These are phyloP conservation scores for Athelia psychrophila DNA, from an alignment of 1,284 basidiomycete species.

Conservation along the genomic window DNA sequence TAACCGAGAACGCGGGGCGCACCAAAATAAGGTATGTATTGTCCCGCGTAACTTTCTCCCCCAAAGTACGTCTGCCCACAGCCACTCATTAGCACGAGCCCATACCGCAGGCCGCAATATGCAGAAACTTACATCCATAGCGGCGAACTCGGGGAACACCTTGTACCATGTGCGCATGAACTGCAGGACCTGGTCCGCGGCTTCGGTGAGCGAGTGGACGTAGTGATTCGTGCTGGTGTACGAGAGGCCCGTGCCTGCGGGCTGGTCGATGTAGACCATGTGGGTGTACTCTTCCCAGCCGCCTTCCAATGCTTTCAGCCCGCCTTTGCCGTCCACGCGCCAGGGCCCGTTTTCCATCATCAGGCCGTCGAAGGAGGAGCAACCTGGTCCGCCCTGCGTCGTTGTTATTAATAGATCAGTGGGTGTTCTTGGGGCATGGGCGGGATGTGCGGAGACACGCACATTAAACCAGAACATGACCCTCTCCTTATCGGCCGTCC, in stretches of 20 bases:
- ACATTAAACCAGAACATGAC: conserved; percentile 98
- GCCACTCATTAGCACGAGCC: conserved; percentile 6
- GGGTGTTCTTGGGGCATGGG: neutral
- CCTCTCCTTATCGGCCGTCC: conserved; percentile 84
- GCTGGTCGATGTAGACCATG: conserved; percentile 94
- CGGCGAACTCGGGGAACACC: conserved; percentile 87
- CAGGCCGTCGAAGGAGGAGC: conserved; percentile 94
- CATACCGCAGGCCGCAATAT: conserved; percentile 3
- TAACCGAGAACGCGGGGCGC: conserved; percentile 17
- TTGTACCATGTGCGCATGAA: conserved; percentile 88
- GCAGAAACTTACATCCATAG: conserved; percentile 70
- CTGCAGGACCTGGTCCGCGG: conserved; percentile 75
- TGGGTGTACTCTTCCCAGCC: conserved; percentile 99
- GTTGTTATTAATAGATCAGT: neutral
- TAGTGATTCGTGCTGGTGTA: conserved; percentile 86
- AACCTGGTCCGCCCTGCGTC: conserved; percentile 87
- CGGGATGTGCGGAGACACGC: conserved; percentile 22
- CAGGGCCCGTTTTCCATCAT: conserved; percentile 99
- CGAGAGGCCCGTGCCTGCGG: conserved; percentile 93
- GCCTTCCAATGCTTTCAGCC: conserved; percentile 77
- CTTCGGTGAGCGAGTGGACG: conserved; percentile 80
- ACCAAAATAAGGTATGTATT: conserved; percentile 97
- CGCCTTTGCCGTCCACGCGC: conserved; percentile 77
- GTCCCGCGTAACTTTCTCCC: conserved; percentile 97
- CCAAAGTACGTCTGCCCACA: conserved; percentile 78